These are phyloP conservation scores for Babesia ovis DNA, from an alignment of 169 alveolate genomes.

Conservation along the genomic window DNA sequence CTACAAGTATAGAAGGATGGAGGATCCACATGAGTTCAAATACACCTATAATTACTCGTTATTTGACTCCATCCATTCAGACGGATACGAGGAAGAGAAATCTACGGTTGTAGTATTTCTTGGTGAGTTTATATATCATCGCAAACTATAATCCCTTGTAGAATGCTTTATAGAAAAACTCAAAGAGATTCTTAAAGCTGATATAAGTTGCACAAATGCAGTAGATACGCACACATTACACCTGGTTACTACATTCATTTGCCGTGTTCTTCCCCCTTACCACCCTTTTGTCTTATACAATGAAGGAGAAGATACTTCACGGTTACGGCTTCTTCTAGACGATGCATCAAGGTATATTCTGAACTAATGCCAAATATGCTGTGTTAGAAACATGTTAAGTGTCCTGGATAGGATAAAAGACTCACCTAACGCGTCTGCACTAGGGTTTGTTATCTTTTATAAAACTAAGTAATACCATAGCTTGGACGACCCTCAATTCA, in stretches of 20 bases:
- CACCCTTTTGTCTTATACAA: slow-evolving; percentile 49
- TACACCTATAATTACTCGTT: slow-evolving; percentile 30
- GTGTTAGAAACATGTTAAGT: slow-evolving; percentile 34
- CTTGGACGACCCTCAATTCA: slow-evolving; percentile 32
- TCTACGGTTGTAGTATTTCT: slow-evolving; percentile 2
- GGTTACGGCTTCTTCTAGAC: slow-evolving; percentile 18
- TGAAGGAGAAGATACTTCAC: slow-evolving; percentile 11
- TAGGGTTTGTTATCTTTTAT: slow-evolving; percentile 19
- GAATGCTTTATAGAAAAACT: slow-evolving; percentile 9
- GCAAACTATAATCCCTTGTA: not conserved
- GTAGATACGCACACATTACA: not conserved
- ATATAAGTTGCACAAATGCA: not conserved
- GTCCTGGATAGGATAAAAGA: slow-evolving; percentile 16
- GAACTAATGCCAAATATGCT: not conserved
- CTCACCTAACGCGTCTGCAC: not conserved
- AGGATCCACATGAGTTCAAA: slow-evolving; percentile 11
- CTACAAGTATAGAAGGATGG: not conserved
- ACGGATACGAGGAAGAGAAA: not conserved
- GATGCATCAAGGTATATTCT: slow-evolving; percentile 20
- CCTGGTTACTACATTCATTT: slow-evolving; percentile 40
- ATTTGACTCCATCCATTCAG: not conserved
- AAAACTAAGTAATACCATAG: not conserved
- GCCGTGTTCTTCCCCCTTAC: slow-evolving; percentile 50
- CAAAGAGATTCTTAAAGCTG: slow-evolving; percentile 6
- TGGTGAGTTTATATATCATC: slow-evolving; percentile 15